Base-by-base conservation (phyloP, 2,329 filamentous ascomycete genomes). In the Fusarium acutatum region DNA sequence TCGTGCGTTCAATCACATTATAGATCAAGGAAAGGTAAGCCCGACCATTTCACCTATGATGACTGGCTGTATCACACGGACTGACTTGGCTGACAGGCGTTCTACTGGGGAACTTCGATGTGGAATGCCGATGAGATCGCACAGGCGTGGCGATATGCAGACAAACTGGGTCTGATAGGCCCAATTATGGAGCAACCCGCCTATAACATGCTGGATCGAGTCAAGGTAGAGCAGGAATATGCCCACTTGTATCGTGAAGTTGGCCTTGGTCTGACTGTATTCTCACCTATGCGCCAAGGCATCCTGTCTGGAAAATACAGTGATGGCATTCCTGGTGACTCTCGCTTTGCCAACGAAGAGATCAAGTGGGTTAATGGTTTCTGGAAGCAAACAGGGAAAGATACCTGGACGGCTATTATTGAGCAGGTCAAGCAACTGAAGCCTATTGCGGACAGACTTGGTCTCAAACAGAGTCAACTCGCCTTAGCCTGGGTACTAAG, bases 101-200 rank as follows among this genome's bases (percentile, higher is more conserved):
- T 93, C 72, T 92, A 93, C 84, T 92, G 90, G 90, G 91, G 90
- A 46, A 93, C 90, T 0, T 92, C 89, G 0, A 89, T 92, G 80
- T 93, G 91, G 90, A 86, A 85, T 68, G 89, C 91, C 47, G 87
- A 88, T 66, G 90, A 92, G 82, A 92, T 93, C 77, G 86, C 88
- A 11, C 86, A 89, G 65, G 91, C 91, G 1, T 89, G 88, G 84
- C 84, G 88, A 20, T 85, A 89, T 68, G 89, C 91, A 38, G 89
- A 91, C 73, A 86, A 85, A 72, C 84, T 92, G 14, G 85, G 87
- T 20, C 83, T 93, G 44, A 87, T 92, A 69, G 90, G 89, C 13
- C 91, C 91, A 6, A 76, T 91, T 37, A 88, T 91, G 82, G 91
- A 93, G 81, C 91, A 93, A 82, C 90, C 90, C 3, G 84, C 88